Base-by-base conservation (phyloP, 2,329 filamentous ascomycete genomes). In the Penicillium sp. region DNA sequence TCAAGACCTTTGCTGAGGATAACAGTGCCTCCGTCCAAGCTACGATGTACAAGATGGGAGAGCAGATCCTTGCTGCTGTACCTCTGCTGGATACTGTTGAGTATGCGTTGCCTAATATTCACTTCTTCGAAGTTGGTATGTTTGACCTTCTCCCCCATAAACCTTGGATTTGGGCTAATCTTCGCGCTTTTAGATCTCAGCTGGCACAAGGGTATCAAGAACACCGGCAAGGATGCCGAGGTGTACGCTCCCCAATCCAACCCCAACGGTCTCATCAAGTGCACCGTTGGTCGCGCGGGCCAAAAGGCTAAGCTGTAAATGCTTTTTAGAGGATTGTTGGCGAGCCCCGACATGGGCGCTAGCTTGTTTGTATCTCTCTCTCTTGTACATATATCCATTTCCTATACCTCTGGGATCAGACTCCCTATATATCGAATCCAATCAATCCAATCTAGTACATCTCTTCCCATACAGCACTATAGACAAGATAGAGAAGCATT, bases 31-130 rank as follows among this genome's bases (percentile, higher is more conserved):
- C 91, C 68, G 94, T 99, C 25, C 94, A 99, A 79, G 88, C 87
- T 68, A 97, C 93, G 60, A 97, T 99, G 94, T 99, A 97, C 81
- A 95, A 97, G 81, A 99, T 99, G 93, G 87, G 85, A 68, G 89
- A 93, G 75, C 81, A 88, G 74, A 96, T 99, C 65, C 81, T 99
- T 52, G 88, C 84, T 9, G 85, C 82, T 23, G 89, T 87, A 25
- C 88, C 91, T 15, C 81, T 87, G 62, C 84, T 92, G 23, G 84
- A 88, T 44, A 81, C 82, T 23, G 90, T 94, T 41, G 84, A 88
- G 67, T 97, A 97, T 73, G 82, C 88, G 9, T 82, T 99, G 69
- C 94, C 94, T 11, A 99, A 99, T 82, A 97, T 97, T 81, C 94
- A 99, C 78, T 97, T 97, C 79, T 97, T 97, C 72, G 93, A 97